A percentile compares a stretch with the other conserved stretches of the same genome.
Evolutionary conservation across 2,329 filamentous ascomycete genomes (phyloP).

Genomic region (Botrytis byssoidea): DNA sequence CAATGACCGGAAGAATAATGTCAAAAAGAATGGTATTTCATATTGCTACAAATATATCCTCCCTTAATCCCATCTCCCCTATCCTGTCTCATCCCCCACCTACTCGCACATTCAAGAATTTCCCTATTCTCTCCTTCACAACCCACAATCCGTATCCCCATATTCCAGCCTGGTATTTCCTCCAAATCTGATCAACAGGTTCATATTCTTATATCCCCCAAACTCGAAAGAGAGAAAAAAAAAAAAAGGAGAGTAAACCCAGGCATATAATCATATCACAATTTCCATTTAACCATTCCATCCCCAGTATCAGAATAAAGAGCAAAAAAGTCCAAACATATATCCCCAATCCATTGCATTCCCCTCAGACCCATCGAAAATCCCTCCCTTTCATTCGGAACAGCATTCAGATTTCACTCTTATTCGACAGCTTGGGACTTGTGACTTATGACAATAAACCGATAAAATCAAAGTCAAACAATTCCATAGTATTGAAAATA

Average conservation of each 20-base stretch:
- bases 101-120: neutral
- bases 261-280: slow-evolving; percentile 23
- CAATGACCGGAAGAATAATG: neutral
- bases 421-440: neutral
- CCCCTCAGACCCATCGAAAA: neutral
- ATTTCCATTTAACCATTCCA: slow-evolving; percentile 17
- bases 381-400: neutral
- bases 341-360: slow-evolving; percentile 9
- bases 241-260: slow-evolving; percentile 10
- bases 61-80: neutral
- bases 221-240: neutral
- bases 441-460: neutral
- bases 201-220: slow-evolving; percentile 2
- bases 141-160: neutral
- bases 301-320: neutral
- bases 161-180: slow-evolving; percentile 13
- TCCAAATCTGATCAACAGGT: slow-evolving; percentile 18
- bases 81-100: neutral
- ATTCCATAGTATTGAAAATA: neutral
- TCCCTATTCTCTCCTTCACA: neutral
- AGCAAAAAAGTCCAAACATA: slow-evolving; percentile 10
- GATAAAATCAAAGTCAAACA: neutral
- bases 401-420: neutral
- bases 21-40: slow-evolving; percentile 16
- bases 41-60: slow-evolving; percentile 22